A percentile compares a stretch with the other conserved stretches of the same genome.
phyloP scores from a whole-genome alignment of 345 rosid genomes.

The Eucalyptus dawsonii region DNA sequence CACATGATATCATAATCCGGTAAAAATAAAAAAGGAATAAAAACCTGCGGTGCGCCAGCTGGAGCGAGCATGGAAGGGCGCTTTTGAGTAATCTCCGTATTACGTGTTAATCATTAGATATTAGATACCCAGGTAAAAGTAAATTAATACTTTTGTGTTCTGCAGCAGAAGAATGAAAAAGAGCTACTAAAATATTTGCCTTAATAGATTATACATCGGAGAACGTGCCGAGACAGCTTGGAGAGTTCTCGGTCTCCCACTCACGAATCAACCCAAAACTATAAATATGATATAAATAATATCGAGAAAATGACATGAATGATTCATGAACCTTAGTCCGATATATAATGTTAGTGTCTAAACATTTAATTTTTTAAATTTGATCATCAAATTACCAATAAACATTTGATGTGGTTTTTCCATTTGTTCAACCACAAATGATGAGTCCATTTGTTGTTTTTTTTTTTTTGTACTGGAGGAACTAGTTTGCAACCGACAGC shows the following conservation, averaged over 20 bases:
- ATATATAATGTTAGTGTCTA: fast-evolving
- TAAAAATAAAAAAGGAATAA: background rate
- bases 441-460: background rate
- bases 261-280: background rate
- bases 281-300: background rate
- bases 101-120: background rate
- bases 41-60: background rate
- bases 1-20: background rate
- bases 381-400: fast-evolving
- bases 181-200: background rate
- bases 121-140: background rate
- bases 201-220: background rate
- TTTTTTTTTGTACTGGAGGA: too few species aligned
- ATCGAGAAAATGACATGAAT: fast-evolving
- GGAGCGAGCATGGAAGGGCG: background rate
- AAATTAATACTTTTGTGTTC: background rate
- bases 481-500: too few species aligned
- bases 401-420: fast-evolving
- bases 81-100: background rate
- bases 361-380: background rate
- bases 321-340: fast-evolving
- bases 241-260: background rate
- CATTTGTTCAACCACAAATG: background rate
- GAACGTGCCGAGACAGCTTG: background rate
- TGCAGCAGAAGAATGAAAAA: background rate